Percentiles rank a stretch among this genome's conserved stretches.
These are phyloP conservation scores for Paxillus ammoniavirescens DNA, from an alignment of 768 basidiomycete genomes.

Conservation along the genomic window DNA sequence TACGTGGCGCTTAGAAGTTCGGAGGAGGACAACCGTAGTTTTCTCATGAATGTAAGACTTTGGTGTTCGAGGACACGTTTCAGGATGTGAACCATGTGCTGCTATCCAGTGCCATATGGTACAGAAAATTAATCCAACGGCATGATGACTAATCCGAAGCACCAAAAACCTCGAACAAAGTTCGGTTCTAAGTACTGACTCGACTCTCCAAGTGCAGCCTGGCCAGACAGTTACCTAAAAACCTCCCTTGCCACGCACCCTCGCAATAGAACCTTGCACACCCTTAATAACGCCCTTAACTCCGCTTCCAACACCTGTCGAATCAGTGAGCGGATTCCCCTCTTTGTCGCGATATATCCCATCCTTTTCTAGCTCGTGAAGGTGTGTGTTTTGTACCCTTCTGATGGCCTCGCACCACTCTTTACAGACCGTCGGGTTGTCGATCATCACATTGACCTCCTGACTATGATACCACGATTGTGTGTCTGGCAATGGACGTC, in stretches of 20 bases:
- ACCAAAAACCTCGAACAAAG: no score
- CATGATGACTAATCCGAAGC: conserved; percentile 14
- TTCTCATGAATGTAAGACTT: conserved; percentile 1
- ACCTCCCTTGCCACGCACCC: conserved; percentile 42
- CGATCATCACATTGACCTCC: conserved; percentile 66
- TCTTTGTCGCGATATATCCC: conserved; percentile 57
- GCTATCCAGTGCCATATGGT: background rate
- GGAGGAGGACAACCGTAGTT: background rate
- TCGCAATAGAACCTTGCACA: conserved; percentile 39
- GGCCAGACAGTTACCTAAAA: conserved; percentile 20
- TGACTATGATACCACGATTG: conserved; percentile 75
- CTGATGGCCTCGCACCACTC: conserved; percentile 57
- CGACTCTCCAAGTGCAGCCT: no score
- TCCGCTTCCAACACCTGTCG: conserved; percentile 38
- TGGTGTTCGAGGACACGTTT: background rate
- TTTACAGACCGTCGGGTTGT: conserved; percentile 47
- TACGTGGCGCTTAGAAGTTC: background rate
- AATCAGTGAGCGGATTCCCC: conserved; percentile 38
- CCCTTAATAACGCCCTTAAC: conserved; percentile 41
- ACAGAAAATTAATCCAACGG: background rate
- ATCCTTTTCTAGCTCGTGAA: conserved; percentile 45
- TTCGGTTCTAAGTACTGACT: no score
- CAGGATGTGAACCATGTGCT: background rate
- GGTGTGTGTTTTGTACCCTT: conserved; percentile 54
- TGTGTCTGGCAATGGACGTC: conserved; percentile 37